Conservation (phyloP, 1,284 basidiomycete species). For the Leccinum brunneo-olivaceum region DNA sequence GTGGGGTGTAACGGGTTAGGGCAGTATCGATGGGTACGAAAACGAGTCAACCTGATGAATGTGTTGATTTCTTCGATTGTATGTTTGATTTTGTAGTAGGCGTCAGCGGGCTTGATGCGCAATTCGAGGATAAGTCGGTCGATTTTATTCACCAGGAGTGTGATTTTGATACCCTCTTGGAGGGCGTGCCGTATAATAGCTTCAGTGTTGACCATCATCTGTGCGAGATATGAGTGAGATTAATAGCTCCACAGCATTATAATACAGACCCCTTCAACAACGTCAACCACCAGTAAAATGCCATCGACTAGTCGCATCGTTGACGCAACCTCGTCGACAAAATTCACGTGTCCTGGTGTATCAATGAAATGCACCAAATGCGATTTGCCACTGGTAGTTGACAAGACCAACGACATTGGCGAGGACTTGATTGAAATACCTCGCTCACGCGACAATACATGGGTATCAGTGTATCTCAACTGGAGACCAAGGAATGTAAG, state of each 20-base stretch:
- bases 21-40: neutral
- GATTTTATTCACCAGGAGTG: conserved; percentile 95
- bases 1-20: conserved; percentile 7
- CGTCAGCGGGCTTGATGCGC: conserved; percentile 91
- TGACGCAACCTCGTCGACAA: conserved; percentile 92
- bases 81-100: conserved; percentile 98
- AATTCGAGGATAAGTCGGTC: conserved; percentile 96
- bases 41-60: conserved; percentile 68
- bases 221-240: conserved; percentile 12
- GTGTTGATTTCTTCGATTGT: conserved; percentile 98
- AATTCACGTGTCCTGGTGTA: conserved; percentile 98
- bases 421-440: conserved; percentile 95
- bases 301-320: conserved; percentile 89
- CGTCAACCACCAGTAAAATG: conserved; percentile 90
- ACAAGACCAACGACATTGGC: conserved; percentile 89
- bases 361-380: conserved; percentile 92
- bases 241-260: conserved; percentile 1
- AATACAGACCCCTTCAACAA: conserved; percentile 80
- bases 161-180: conserved; percentile 85
- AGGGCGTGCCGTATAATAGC: conserved; percentile 81
- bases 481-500: conserved; percentile 21
- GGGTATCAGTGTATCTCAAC: conserved; percentile 95
- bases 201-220: conserved; percentile 90
- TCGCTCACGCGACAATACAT: conserved; percentile 81
- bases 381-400: conserved; percentile 87